Percentiles rank a stretch among this genome's conserved stretches.
Evolutionary conservation across 2,329 filamentous ascomycete genomes (phyloP).

Genomic region (Hymenoscyphus salicellus): DNA sequence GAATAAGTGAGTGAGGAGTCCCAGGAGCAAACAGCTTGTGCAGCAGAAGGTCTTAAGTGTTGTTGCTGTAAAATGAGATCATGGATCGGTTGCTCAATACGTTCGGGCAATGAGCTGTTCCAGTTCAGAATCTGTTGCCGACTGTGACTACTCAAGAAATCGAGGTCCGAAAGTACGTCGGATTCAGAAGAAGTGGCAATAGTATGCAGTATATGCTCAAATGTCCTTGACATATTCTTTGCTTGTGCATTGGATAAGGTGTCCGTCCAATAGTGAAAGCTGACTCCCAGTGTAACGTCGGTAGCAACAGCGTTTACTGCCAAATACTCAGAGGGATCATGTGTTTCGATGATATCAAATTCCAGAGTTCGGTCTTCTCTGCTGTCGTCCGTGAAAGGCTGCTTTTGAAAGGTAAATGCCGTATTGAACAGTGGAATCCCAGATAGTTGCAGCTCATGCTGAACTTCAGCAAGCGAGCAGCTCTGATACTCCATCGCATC

Average conservation of each 20-base stretch:
- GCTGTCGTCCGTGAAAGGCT: constrained; percentile 21
- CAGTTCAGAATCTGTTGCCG: constrained; percentile 11
- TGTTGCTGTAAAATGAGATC: constrained; percentile 10
- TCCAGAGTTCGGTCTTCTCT: constrained; percentile 26
- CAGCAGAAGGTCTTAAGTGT: not conserved
- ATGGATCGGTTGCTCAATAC: not conserved
- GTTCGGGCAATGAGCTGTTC: not conserved
- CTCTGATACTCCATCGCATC: constrained; percentile 11
- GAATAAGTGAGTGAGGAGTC: constrained; percentile 19
- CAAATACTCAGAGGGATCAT: constrained; percentile 42
- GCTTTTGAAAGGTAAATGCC: constrained; percentile 40
- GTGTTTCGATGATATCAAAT: constrained; percentile 35
- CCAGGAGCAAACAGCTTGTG: not conserved
- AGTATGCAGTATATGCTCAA: constrained; percentile 12
- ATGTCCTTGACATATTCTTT: constrained; percentile 12
- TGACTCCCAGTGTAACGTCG: constrained; percentile 37
- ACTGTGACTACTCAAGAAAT: constrained; percentile 7
- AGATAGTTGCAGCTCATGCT: constrained; percentile 38
- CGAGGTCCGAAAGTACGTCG: constrained; percentile 7
- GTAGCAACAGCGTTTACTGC: constrained; percentile 41
- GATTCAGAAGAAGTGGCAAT: constrained; percentile 5
- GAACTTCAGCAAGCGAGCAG: constrained; percentile 16
- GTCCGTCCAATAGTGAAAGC: constrained; percentile 36
- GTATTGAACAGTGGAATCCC: constrained; percentile 42
- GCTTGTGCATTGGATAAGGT: constrained; percentile 8